Evolutionary conservation across 2,329 filamentous ascomycete species (phyloP), one percentile per base, ranked within the genome.

Genomic region (Apiospora aurea): DNA sequence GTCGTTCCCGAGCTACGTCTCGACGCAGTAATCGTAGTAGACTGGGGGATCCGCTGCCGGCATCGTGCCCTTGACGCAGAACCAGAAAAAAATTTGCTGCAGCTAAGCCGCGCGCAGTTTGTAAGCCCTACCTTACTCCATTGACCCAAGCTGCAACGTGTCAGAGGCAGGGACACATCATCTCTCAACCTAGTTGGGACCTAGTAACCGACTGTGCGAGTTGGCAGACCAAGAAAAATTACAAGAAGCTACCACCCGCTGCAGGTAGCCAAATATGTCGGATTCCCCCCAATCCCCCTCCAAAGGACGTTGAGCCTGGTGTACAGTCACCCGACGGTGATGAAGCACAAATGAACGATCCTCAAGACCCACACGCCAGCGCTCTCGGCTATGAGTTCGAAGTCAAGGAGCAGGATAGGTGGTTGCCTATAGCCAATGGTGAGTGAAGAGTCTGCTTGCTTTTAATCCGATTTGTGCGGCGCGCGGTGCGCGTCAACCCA

Each of bases 361-460:
- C 89, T 86, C 90, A 92, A 84, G 92, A 94, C 86, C 89, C 90
- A 91, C 92, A 94, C 87, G 88, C 88, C 83, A 89, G 89, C 84
- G 92, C 89, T 83, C 88, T 93, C 85, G 91, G 87, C 84, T 94
- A 94, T 82, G 96, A 98, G 87, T 97, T 98, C 83, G 96, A 98
- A 86, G 96, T 98, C 85, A 98, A 98, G 89, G 96, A 99, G 86
- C 96, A 99, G 86, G 96, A 99, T 86, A 89, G 96, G 89, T 99
- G 96, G 96, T 90, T 99, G 83, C 96, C 96, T 83, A 99, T 99
- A 90, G 96, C 96, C 87, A 99, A 99, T 95, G 96, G 96, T 99
- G 90, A 90, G 96, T 96, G 85, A 79, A 76, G 76, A 64, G 76
- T 77, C 77, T 79, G 75, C 76, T 74, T 76, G 77, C 77, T 77